Base-by-base conservation (phyloP, 805 yeast genomes). In the Metschnikowia dekortorum region DNA sequence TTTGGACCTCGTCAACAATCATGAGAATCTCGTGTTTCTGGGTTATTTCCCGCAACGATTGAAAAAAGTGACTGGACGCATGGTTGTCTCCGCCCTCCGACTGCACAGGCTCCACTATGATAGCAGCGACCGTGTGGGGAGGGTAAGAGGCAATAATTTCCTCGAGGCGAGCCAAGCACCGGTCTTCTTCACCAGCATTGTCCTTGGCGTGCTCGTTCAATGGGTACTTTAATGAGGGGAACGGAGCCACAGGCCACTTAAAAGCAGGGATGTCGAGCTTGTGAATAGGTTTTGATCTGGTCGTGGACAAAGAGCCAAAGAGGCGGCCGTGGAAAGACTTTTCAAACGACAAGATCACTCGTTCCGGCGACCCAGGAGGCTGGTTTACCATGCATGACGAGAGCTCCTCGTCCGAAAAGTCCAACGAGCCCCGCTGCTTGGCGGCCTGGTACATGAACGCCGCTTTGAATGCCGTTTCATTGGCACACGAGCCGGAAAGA, bases 31-130 rank as follows among this genome's bases (percentile, higher is more conserved):
- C 82, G 64, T 81, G 67, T 60, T 82, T 79, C 57, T 74, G 64
- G 32, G 88, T 82, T 49, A 84, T 60, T 39, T 78, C 81, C 69
- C 89, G 76, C 54, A 84, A 67, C 13, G 81, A 77, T 66, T 84
- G 87, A 74, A 82, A 81, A 65, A 81, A 84, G 47, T 66, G 73
- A 22, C 80, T 66, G 11, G 85, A 75, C 0, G 84, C 88, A 58
- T 84, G 89, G 71, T 84, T 84, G 65, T 84, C 89, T 62, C 89
- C 89, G 62, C 88, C 89, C 71, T 84, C 89, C 7, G 87, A 78
- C 67, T 84, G 89, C 54, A 84, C 83, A 8, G 84, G 84, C 64
- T 80, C 84, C 32, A 78, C 71, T 36, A 80, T 76, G 32, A 75
- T 66, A 46, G 82, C 84, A 10, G 84, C 84, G 50, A 80, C 69